Evolutionary conservation across 495 filamentous ascomycete species (phyloP).

Genomic region (Aspergillus ellipticus): DNA sequence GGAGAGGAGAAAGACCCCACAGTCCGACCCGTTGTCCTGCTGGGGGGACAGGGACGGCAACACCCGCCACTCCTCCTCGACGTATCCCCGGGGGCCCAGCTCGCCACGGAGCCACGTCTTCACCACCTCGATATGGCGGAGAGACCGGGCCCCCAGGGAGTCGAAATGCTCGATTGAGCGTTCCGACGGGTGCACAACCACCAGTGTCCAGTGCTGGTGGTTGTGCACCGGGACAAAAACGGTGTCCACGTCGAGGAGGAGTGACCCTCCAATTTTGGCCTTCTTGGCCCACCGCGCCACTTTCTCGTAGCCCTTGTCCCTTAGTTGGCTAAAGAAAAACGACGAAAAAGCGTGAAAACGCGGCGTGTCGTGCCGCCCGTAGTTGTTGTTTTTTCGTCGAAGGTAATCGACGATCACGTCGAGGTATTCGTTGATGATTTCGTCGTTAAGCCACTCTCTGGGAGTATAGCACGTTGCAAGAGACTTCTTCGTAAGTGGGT

Average conservation of each 20-base stretch:
- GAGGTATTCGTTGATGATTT: constrained; percentile 70
- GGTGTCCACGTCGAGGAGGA: constrained; percentile 53
- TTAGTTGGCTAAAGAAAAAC: constrained; percentile 64
- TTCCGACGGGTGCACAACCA: constrained; percentile 62
- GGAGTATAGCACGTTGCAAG: constrained; percentile 54
- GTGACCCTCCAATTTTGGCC: constrained; percentile 51
- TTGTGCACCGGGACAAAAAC: constrained; percentile 60
- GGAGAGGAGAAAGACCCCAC: constrained; percentile 74
- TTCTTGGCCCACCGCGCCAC: constrained; percentile 53
- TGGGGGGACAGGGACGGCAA: constrained; percentile 43
- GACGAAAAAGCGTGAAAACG: constrained; percentile 67
- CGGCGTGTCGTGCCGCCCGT: constrained; percentile 47
- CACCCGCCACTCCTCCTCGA: constrained; percentile 59
- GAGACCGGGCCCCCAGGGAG: constrained; percentile 50
- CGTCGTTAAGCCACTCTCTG: constrained; percentile 75
- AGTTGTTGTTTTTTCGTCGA: constrained; percentile 47
- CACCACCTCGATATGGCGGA: constrained; percentile 32
- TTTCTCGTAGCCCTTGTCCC: constrained; percentile 45
- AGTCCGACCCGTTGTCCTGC: constrained; percentile 73
- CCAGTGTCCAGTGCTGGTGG: constrained; percentile 55
- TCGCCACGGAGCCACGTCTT: constrained; percentile 57
- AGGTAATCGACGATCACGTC: constrained; percentile 56
- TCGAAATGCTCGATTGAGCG: constrained; percentile 73
- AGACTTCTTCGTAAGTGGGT: constrained; percentile 55
- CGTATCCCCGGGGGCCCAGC: constrained; percentile 53